phyloP scores from a whole-genome alignment of 176 grass and related monocot species.

The sorghum (Sorghum bicolor) region DNA sequence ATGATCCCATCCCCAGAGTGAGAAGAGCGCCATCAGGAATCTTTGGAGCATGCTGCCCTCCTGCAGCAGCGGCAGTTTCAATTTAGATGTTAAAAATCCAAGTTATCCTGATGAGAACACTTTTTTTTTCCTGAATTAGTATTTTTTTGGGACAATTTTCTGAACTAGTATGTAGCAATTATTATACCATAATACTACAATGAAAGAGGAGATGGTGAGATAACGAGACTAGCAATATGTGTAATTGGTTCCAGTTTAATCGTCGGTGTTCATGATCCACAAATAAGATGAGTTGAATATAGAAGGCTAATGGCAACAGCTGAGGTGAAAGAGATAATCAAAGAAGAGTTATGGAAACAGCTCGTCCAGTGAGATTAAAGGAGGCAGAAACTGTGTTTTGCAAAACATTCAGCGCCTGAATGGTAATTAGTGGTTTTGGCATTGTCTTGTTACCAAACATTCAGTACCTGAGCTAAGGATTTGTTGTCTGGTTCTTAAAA shows the following conservation, averaged over 20 bases:
- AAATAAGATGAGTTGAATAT: background rate
- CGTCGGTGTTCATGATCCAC: background rate
- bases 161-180: background rate
- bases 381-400: background rate
- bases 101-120: background rate
- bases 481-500: background rate
- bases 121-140: background rate
- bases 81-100: background rate
- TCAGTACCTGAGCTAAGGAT: background rate
- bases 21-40: constrained; percentile 17
- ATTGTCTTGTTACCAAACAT: background rate
- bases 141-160: too few relatives aligned
- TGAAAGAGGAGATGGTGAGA: background rate
- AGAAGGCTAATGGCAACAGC: background rate
- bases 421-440: background rate
- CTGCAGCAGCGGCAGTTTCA: constrained; percentile 12
- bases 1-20: constrained; percentile 38
- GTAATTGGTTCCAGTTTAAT: background rate
- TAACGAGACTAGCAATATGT: background rate
- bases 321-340: background rate
- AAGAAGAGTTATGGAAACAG: background rate
- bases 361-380: background rate
- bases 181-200: background rate
- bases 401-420: too few relatives aligned
- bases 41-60: constrained; percentile 1